Conservation (phyloP, 1,139 yeast genomes). For the Suhomyces choctaworum region DNA sequence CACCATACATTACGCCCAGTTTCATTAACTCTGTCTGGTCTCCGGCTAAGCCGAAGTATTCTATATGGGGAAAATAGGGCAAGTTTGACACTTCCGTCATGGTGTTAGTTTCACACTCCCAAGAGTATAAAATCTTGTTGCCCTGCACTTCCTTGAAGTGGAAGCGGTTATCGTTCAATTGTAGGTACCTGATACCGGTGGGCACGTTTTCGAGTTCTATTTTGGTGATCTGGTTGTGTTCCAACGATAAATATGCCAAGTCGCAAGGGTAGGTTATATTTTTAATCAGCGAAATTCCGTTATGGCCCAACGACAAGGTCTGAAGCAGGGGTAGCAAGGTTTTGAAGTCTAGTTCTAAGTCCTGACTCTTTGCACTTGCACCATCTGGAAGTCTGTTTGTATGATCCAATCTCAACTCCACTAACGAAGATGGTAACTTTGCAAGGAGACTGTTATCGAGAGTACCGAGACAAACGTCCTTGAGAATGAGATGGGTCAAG, state of each 20-base stretch:
- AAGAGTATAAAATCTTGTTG: conserved; percentile 5
- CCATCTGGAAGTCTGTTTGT: conserved; percentile 3
- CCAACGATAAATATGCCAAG: conserved; percentile 10
- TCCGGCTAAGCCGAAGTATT: conserved; percentile 15
- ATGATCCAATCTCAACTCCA: conserved; percentile 12
- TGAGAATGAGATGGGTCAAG: conserved; percentile 12
- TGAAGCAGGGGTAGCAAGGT: conserved; percentile 4
- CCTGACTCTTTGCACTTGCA: not conserved
- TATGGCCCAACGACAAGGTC: conserved; percentile 9
- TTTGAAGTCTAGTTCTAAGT: conserved; percentile 6
- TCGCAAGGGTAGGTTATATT: conserved; percentile 9
- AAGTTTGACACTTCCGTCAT: conserved; percentile 7
- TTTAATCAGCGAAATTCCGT: conserved; percentile 9
- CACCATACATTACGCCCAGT: conserved; percentile 12
- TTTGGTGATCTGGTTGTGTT: conserved; percentile 9
- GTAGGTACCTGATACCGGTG: conserved; percentile 11
- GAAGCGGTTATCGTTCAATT: conserved; percentile 12
- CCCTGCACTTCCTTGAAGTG: conserved; percentile 6
- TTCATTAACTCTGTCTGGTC: conserved; percentile 16
- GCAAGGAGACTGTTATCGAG: conserved; percentile 9
- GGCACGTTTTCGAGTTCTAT: conserved; percentile 13
- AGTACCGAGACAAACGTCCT: conserved; percentile 11
- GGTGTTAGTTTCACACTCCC: conserved; percentile 2
- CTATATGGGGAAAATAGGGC: conserved; percentile 15
- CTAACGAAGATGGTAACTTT: conserved; percentile 12